Percentiles rank a stretch among this genome's conserved stretches.
phyloP scores from a whole-genome alignment of 352 stramenopile species.

The Aphanomyces astaci region DNA sequence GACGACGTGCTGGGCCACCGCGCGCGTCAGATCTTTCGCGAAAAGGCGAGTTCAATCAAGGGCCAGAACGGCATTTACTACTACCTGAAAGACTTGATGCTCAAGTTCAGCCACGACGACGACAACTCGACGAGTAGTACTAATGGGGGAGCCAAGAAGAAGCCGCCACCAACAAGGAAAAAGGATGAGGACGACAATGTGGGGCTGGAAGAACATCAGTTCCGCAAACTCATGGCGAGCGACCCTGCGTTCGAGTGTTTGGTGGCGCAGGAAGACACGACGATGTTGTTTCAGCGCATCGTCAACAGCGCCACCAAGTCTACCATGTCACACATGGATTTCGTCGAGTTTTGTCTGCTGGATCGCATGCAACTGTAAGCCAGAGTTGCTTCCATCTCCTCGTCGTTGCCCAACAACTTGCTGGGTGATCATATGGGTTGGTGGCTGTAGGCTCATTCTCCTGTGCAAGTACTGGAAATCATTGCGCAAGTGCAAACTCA shows the following conservation, averaged over 20 bases:
- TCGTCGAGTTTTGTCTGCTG: slow-evolving; percentile 75
- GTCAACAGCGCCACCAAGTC: slow-evolving; percentile 38
- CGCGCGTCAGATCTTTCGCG: slow-evolving; percentile 71
- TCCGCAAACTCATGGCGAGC: slow-evolving; percentile 68
- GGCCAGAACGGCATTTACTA: slow-evolving; percentile 80
- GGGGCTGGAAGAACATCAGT: slow-evolving; percentile 57
- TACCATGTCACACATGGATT: slow-evolving; percentile 46
- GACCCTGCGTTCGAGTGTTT: slow-evolving; percentile 66
- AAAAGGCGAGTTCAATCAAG: slow-evolving; percentile 72
- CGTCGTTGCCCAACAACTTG: not conserved
- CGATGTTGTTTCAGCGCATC: slow-evolving; percentile 69
- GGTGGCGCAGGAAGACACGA: slow-evolving; percentile 58
- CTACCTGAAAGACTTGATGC: slow-evolving; percentile 78
- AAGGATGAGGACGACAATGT: slow-evolving; percentile 31
- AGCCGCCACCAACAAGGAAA: slow-evolving; percentile 28
- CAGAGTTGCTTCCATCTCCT: not conserved
- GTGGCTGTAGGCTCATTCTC: slow-evolving; percentile 41
- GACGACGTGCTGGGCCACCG: slow-evolving; percentile 75
- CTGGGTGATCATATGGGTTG: not conserved
- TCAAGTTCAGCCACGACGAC: slow-evolving; percentile 54
- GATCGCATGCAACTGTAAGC: slow-evolving; percentile 72
- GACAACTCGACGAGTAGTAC: too few species aligned
- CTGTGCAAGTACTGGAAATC: slow-evolving; percentile 66
- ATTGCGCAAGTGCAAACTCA: slow-evolving; percentile 50
- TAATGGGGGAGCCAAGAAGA: too few species aligned